phyloP scores from a whole-genome alignment of 2,329 filamentous ascomycete genomes.

The Sarocladium strictum region DNA sequence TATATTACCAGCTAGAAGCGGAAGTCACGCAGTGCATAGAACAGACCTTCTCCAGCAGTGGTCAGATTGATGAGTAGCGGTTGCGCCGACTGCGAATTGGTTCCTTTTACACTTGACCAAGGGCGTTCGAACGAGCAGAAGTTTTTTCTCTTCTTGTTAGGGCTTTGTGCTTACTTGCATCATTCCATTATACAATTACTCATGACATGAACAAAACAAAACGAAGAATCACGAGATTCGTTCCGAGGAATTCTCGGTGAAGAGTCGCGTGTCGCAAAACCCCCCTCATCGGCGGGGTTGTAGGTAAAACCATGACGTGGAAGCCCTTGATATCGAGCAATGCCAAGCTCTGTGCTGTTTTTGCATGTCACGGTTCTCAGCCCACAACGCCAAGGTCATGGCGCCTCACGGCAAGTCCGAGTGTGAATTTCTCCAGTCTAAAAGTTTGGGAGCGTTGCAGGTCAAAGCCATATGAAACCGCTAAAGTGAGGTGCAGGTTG shows the following conservation, averaged over 20 bases:
- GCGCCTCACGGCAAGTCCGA: neutral
- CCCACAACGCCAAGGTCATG: neutral
- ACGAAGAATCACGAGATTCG: neutral
- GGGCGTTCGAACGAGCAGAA: neutral
- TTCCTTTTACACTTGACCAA: neutral
- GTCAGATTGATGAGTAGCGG: neutral
- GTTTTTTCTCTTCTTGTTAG: neutral
- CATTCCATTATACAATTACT: neutral
- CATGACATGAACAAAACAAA: neutral
- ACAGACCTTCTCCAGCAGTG: neutral
- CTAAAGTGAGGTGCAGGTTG: too few species aligned
- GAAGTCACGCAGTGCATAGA: neutral
- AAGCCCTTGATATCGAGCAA: neutral
- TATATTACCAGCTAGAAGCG: slow-evolving; percentile 12
- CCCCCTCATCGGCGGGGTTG: neutral
- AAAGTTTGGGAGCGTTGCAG: slow-evolving; percentile 12
- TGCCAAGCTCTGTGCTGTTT: neutral
- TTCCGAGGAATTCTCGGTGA: neutral
- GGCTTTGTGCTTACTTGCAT: neutral
- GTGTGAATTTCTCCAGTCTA: too few species aligned
- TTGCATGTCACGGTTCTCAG: neutral
- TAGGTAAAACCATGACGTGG: slow-evolving; percentile 5
- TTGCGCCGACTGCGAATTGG: neutral
- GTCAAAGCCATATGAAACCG: too few species aligned
- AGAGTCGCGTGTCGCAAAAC: neutral